Evolutionary conservation across 176 grass and related monocot genomes (phyloP), one percentile per base, ranked within the genome.

Genomic region (Pontederia paniculata): DNA sequence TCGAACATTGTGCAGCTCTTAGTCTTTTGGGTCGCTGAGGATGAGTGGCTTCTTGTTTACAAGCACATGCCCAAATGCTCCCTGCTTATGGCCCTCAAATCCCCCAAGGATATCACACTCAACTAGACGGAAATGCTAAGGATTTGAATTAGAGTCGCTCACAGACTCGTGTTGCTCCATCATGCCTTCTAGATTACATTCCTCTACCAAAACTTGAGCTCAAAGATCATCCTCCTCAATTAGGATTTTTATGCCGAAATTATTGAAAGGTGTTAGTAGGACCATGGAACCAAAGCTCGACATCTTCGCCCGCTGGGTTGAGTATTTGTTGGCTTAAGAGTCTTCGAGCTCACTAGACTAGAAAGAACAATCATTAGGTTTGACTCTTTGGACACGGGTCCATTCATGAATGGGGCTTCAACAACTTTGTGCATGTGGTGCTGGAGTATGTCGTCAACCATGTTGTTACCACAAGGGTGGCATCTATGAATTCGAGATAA

Each of bases 131-230:
- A 20, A 1, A 57, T 53, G 67, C 43, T 70, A 13, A 70, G 45
- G 54, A 58, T 70, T 9, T 43, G 37, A 3, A 58, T 70, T 2
- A 54, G 67, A 8, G 54, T 54, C 5, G 44, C 85, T 0, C 76
- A 73, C 2, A 85, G 90, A 5, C 63, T 95, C 13, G 90, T 85
- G 9, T 95, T 85, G 90, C 76, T 95, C 46, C 90, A 95, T 44
- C 90, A 95, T 44, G 90, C 85, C 9, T 89, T 95, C 69, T 85
- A 95, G 75, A 51, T 73, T 28, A 76, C 85, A 9, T 77, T 75
- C 52, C 63, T 89, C 73, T 85, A 89, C 76, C 82, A 89, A 66
- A 95, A 86, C 53, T 58, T 95, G 62, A 95, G 90, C 85, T 95
- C 85, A 2, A 86, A 85, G 0, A 78, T 85, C 0, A 68, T 95